Percentiles rank a stretch among this genome's conserved stretches.
phyloP scores from a whole-genome alignment of 768 basidiomycete genomes.

The Saitozyma podzolica region DNA sequence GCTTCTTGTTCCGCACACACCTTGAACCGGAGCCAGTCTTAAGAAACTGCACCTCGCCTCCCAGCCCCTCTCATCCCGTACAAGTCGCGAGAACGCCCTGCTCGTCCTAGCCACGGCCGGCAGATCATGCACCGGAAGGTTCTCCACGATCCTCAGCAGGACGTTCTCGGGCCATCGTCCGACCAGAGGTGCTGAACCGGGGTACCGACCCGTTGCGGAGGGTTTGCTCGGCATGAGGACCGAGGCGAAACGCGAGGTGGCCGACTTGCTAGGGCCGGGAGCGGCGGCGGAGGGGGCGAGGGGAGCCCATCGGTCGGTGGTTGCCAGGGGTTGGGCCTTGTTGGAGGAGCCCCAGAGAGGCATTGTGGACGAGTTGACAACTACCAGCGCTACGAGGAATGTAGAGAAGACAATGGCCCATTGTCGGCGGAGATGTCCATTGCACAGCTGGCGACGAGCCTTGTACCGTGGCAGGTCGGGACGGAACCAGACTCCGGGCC shows the following conservation, averaged over 20 bases:
- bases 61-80: constrained; percentile 77
- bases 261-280: constrained; percentile 3
- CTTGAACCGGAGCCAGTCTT: constrained; percentile 39
- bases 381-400: no score
- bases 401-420: no score
- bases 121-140: constrained; percentile 77
- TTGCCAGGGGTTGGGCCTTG: constrained; percentile 1
- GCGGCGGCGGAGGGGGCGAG: constrained; percentile 63
- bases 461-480: no score
- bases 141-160: constrained; percentile 70
- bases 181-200: constrained; percentile 30
- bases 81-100: constrained; percentile 65
- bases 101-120: constrained; percentile 70
- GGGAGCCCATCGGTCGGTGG: constrained; percentile 70
- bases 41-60: constrained; percentile 69
- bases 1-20: neutral
- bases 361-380: neutral
- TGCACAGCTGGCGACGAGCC: no score
- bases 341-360: constrained; percentile 3
- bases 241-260: constrained; percentile 48
- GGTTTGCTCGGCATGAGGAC: constrained; percentile 50
- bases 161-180: constrained; percentile 78
- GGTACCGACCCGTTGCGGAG: neutral
- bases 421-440: no score
- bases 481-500: no score